Conservation (phyloP, 2,329 filamentous ascomycete species). For the Fusarium domesticum region DNA sequence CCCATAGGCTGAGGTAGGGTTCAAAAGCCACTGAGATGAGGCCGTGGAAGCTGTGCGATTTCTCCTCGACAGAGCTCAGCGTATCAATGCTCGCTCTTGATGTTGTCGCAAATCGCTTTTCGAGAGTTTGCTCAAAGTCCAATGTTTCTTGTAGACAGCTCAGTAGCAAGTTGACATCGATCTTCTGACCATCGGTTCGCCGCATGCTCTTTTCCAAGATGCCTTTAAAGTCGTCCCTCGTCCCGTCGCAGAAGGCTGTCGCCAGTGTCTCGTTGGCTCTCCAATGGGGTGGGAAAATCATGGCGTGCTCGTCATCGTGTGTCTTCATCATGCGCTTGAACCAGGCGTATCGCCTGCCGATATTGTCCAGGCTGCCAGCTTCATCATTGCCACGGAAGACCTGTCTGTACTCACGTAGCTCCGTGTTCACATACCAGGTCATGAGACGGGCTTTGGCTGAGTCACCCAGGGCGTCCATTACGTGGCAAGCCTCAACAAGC, state of each 20-base stretch:
- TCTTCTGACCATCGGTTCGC: slow-evolving; percentile 68
- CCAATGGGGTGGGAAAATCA: slow-evolving; percentile 85
- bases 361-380: slow-evolving; percentile 94
- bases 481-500: slow-evolving; percentile 82
- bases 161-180: slow-evolving; percentile 86
- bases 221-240: slow-evolving; percentile 89
- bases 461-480: slow-evolving; percentile 93
- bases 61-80: slow-evolving; percentile 73
- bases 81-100: slow-evolving; percentile 85
- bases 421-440: slow-evolving; percentile 98
- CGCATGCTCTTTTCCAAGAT: slow-evolving; percentile 88
- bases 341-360: slow-evolving; percentile 91
- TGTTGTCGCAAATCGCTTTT: slow-evolving; percentile 73
- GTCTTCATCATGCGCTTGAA: slow-evolving; percentile 94
- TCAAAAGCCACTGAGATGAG: slow-evolving; percentile 96
- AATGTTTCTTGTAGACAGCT: slow-evolving; percentile 92
- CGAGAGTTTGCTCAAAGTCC: slow-evolving; percentile 91
- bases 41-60: slow-evolving; percentile 75
- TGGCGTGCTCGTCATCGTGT: slow-evolving; percentile 88
- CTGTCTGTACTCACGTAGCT: slow-evolving; percentile 90
- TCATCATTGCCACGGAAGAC: slow-evolving; percentile 97
- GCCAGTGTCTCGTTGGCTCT: slow-evolving; percentile 85
- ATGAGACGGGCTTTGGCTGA: slow-evolving; percentile 76
- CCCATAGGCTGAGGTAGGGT: slow-evolving; percentile 94
- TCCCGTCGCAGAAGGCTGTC: slow-evolving; percentile 92